Percentiles rank a stretch among this genome's conserved stretches.
Evolutionary conservation across 345 rosid species (phyloP).

Genomic region (Theobroma cacao): DNA sequence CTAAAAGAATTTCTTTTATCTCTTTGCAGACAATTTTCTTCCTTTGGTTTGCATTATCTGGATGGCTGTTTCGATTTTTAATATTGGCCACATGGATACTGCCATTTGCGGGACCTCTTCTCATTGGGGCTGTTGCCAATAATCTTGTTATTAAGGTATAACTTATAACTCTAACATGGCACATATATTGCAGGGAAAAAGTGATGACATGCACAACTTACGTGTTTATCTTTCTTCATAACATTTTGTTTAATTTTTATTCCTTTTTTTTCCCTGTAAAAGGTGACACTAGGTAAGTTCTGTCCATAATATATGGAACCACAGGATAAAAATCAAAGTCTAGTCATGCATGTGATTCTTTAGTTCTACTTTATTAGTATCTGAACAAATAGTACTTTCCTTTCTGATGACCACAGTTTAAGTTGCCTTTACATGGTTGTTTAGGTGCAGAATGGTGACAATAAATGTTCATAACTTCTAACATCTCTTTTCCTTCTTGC

Average conservation of each 20-base stretch:
- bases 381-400: neutral
- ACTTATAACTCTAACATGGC: neutral
- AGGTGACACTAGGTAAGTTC: neutral
- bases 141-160: slow-evolving; percentile 86
- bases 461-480: neutral
- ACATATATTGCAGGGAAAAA: neutral
- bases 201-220: neutral
- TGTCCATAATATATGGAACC: neutral
- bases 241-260: neutral
- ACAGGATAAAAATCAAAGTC: neutral
- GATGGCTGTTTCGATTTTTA: neutral
- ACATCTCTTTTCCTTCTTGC: neutral
- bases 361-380: neutral
- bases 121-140: too few species aligned
- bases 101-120: too few species aligned
- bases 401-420: neutral
- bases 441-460: neutral
- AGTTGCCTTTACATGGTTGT: neutral
- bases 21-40: neutral
- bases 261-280: neutral
- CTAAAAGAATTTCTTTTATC: too few species aligned
- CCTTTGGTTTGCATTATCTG: neutral
- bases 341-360: neutral
- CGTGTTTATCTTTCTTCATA: neutral
- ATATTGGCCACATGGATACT: too few species aligned